Evolutionary conservation across 2,329 filamentous ascomycete genomes (phyloP).

Genomic region (Fusarium algeriense): DNA sequence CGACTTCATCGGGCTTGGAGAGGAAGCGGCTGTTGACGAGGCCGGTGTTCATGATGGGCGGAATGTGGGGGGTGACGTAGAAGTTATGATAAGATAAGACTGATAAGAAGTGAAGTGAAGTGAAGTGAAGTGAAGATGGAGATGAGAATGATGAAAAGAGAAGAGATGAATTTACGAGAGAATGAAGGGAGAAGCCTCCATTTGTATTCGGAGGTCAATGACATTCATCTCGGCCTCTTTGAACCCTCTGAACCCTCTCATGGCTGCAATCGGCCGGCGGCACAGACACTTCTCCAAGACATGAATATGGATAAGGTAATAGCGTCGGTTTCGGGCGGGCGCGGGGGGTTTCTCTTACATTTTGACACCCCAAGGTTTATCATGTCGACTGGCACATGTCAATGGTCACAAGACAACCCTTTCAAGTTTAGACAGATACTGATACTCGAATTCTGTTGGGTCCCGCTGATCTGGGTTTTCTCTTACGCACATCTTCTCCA

Average conservation of each 20-base stretch:
- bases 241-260: conserved; percentile 24
- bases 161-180: neutral
- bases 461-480: conserved; percentile 39
- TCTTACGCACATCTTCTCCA: conserved; percentile 37
- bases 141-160: conserved; percentile 4
- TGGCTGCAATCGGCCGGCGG: conserved; percentile 47
- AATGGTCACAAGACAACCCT: conserved; percentile 39
- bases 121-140: neutral
- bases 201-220: conserved; percentile 40
- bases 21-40: conserved; percentile 80
- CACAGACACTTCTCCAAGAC: conserved; percentile 21
- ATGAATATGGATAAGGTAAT: conserved; percentile 44
- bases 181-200: conserved; percentile 22
- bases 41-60: conserved; percentile 62
- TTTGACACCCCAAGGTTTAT: neutral
- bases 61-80: conserved; percentile 46
- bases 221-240: conserved; percentile 28
- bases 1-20: conserved; percentile 80
- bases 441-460: conserved; percentile 21
- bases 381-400: neutral
- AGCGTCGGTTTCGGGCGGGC: conserved; percentile 36
- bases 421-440: conserved; percentile 24
- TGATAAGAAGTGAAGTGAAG: neutral
- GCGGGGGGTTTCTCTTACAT: conserved; percentile 38
- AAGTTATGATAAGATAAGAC: conserved; percentile 30